These are phyloP conservation scores for Epichloe gansuensis DNA, from an alignment of 2,329 filamentous ascomycete genomes.

Conservation along the genomic window DNA sequence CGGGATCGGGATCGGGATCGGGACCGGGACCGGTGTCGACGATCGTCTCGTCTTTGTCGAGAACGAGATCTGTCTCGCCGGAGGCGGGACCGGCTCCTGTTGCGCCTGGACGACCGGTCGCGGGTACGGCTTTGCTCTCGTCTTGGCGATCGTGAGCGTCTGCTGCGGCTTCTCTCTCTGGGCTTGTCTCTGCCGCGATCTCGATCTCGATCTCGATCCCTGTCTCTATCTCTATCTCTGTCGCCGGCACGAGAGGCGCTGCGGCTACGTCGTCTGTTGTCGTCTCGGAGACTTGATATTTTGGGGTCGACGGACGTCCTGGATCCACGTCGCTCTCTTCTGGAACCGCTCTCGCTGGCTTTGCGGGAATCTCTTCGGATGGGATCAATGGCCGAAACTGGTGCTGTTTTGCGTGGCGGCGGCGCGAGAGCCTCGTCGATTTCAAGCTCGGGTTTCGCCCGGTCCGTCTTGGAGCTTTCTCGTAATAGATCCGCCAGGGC, in stretches of 20 bases:
- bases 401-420: conserved; percentile 38
- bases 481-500: conserved; percentile 45
- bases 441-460: conserved; percentile 42
- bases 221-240: background rate
- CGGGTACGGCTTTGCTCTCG: conserved; percentile 23
- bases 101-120: conserved; percentile 21
- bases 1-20: background rate
- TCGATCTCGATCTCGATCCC: background rate
- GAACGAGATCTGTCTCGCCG: conserved; percentile 30
- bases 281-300: conserved; percentile 14
- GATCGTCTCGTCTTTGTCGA: conserved; percentile 21
- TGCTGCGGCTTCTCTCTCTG: conserved; percentile 20
- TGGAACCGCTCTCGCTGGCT: conserved; percentile 17
- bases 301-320: conserved; percentile 18
- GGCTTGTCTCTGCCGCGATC: conserved; percentile 9
- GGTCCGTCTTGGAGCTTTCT: conserved; percentile 40
- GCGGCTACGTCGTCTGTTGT: conserved; percentile 18
- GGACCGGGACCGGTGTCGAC: conserved; percentile 13
- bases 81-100: conserved; percentile 23
- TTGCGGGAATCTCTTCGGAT: conserved; percentile 35
- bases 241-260: conserved; percentile 18
- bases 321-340: conserved; percentile 21
- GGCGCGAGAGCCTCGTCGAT: conserved; percentile 44
- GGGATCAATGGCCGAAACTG: conserved; percentile 47
- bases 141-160: conserved; percentile 27